phyloP scores from a whole-genome alignment of 768 basidiomycete genomes.

The Botryobasidium botryosum region DNA sequence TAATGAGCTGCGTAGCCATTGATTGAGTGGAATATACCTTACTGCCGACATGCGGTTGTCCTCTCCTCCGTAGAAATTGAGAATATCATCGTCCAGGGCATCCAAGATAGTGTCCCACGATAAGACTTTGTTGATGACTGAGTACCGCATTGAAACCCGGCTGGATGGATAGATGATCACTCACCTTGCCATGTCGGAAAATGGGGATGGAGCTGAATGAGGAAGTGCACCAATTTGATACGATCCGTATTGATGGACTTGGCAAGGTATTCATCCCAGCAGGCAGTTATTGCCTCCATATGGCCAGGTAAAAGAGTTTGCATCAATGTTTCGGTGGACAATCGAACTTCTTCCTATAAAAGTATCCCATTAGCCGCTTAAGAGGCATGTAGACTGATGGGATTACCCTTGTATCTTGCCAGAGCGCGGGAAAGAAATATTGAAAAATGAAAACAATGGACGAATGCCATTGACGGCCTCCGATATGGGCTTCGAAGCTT shows the following conservation, averaged over 20 bases:
- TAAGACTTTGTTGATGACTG: too few relatives aligned
- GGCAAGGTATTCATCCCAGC: conserved; percentile 46
- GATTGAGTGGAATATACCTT: too few relatives aligned
- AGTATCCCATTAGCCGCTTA: too few relatives aligned
- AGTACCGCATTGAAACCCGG: neutral
- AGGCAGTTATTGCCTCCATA: conserved; percentile 43
- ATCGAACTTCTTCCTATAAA: conserved; percentile 48
- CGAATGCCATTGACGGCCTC: conserved; percentile 51
- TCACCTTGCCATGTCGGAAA: conserved; percentile 52
- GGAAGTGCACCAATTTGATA: conserved; percentile 39
- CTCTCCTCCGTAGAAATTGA: conserved; percentile 13
- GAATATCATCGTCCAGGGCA: conserved; percentile 34
- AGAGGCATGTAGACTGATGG: too few relatives aligned
- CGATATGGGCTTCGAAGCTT: conserved; percentile 40
- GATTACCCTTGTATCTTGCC: conserved; percentile 44
- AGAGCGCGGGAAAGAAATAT: conserved; percentile 42
- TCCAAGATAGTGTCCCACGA: conserved; percentile 48
- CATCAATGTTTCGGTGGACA: conserved; percentile 38
- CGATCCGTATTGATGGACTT: conserved; percentile 42
- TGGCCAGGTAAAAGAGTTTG: conserved; percentile 49
- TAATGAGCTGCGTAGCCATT: too few relatives aligned
- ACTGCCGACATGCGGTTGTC: conserved; percentile 23
- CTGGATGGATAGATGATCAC: conserved; percentile 4
- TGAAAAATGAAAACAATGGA: conserved; percentile 42
- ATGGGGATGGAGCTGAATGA: conserved; percentile 49